A percentile compares a stretch with the other conserved stretches of the same genome.
Evolutionary conservation across 805 yeast species (phyloP).

Genomic region (Millerago galiae): DNA sequence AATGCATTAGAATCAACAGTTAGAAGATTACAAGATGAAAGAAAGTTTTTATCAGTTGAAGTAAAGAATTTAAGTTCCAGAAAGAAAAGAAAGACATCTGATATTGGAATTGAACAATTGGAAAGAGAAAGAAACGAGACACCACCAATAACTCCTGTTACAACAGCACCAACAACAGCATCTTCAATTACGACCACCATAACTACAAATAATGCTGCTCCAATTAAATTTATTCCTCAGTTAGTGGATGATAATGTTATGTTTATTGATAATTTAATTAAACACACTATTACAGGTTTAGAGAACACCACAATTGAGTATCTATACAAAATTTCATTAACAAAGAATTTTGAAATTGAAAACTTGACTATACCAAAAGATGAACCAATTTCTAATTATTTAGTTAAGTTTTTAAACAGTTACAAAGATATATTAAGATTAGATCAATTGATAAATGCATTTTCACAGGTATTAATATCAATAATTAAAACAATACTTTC

Average conservation of each 20-base stretch:
- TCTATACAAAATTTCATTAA: constrained; percentile 26
- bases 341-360: constrained; percentile 5
- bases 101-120: not conserved
- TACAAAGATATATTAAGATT: constrained; percentile 39
- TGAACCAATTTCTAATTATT: constrained; percentile 28
- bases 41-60: constrained; percentile 47
- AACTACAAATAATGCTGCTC: not conserved
- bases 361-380: constrained; percentile 24
- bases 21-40: constrained; percentile 45
- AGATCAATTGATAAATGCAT: constrained; percentile 41
- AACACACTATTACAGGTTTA: constrained; percentile 32
- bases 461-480: constrained; percentile 29
- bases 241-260: constrained; percentile 29
- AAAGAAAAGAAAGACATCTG: constrained; percentile 14
- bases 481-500: constrained; percentile 21
- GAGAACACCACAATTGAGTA: constrained; percentile 26
- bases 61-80: constrained; percentile 26
- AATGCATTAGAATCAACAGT: constrained; percentile 35
- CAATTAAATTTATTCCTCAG: constrained; percentile 9
- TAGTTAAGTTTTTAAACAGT: constrained; percentile 37
- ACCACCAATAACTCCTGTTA: not conserved
- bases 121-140: not conserved
- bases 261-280: constrained; percentile 30
- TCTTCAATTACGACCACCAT: not conserved
- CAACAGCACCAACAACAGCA: not conserved